phyloP scores from a whole-genome alignment of 129 eudicot genomes.

The Calendula officinalis region DNA sequence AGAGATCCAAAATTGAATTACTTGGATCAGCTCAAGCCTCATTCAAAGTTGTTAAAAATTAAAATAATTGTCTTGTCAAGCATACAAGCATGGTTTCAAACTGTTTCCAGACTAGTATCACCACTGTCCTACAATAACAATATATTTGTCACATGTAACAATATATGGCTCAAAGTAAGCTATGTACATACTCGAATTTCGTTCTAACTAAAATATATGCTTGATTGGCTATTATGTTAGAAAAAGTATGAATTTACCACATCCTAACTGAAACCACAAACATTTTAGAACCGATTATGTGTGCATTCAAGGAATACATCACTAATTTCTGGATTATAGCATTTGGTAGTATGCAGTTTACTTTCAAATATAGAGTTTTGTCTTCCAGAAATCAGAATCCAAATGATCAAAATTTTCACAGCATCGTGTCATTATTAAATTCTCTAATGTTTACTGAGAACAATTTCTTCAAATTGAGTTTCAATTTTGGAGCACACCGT shows the following conservation, averaged over 20 bases:
- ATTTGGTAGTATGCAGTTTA: neutral
- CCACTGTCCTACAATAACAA: slow-evolving; percentile 30
- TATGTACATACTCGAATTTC: no score
- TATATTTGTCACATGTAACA: no score
- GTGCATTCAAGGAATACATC: no score
- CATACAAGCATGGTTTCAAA: slow-evolving; percentile 51
- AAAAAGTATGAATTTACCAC: no score
- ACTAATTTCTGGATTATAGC: neutral
- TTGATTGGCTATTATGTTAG: no score
- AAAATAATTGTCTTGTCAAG: slow-evolving; percentile 47
- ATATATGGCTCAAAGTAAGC: no score
- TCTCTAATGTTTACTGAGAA: no score
- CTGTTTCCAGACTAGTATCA: slow-evolving; percentile 38
- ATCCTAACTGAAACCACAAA: no score
- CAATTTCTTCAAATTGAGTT: no score
- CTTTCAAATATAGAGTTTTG: neutral
- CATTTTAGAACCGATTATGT: no score
- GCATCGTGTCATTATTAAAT: neutral
- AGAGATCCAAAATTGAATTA: slow-evolving; percentile 56
- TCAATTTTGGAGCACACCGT: no score
- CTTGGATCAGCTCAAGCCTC: slow-evolving; percentile 55
- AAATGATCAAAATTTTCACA: neutral
- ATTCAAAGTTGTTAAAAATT: slow-evolving; percentile 59
- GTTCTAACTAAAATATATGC: no score
- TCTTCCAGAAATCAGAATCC: slow-evolving; percentile 1